Base-by-base conservation (phyloP, 805 yeast species). In the Pichia thaimueangensis region DNA sequence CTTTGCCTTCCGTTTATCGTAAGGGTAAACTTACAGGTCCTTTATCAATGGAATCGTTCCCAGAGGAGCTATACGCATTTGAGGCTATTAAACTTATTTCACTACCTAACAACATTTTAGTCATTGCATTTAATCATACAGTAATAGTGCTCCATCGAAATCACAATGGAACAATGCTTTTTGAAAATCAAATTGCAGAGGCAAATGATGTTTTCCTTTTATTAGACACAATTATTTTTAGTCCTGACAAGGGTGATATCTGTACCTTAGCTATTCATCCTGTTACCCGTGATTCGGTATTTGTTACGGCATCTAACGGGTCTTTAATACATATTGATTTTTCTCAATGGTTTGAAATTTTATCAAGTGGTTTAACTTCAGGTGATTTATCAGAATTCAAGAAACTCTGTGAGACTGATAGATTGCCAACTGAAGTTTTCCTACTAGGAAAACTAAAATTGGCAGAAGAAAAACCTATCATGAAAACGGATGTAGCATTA, bases 1-100 rank as follows among this genome's bases (percentile, higher is more conserved):
- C 30, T 6, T 32, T 60, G 9, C 62, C 62, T 1, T 21, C 42
- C 8, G 31, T 35, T 11, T 42, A 56, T 27, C 43, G 29, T 11
- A 45, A 44, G 30, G 60, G 60, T 10, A 54, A 51, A 29, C 44
- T 61, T 5, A 39, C 45, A 1, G 86, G 86, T 2, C 83, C 86
- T 2, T 64, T 76, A 41, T 51, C 64, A 1, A 61, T 78, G 12
- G 54, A 61, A 24, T 83, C 85, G 3, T 81, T 68, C 48, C 83
- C 85, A 1, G 71, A 68, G 3, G 58, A 54, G 10, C 56, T 81
- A 3, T 80, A 82, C 54, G 65, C 63, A 3, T 71, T 65, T 27
- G 64, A 65, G 8, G 74, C 75, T 0, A 45, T 57, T 15, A 53
- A 53, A 32, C 23, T 61, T 10, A 24, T 60, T 3, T 32, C 61